Conservation (phyloP, 495 filamentous ascomycete species). For the Extremus antarcticus region DNA sequence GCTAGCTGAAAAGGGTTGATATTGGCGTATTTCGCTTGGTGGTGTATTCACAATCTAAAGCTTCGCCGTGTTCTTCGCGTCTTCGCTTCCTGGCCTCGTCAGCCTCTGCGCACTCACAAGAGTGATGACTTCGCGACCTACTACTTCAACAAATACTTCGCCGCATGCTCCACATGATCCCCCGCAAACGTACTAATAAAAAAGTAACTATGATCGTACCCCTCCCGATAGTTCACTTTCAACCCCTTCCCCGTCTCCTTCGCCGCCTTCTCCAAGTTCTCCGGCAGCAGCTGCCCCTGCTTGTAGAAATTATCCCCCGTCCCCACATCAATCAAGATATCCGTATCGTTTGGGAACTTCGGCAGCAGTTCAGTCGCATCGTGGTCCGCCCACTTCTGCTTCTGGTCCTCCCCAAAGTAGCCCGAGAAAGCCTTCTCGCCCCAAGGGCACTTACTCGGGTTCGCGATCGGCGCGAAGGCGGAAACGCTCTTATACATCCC, state of each 20-base stretch:
- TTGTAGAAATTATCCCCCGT: slow-evolving; percentile 95
- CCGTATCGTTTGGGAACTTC: slow-evolving; percentile 58
- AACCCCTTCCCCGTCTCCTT: slow-evolving; percentile 59
- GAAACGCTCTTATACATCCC: slow-evolving; percentile 77
- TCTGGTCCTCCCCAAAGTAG: slow-evolving; percentile 67
- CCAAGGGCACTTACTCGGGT: slow-evolving; percentile 80
- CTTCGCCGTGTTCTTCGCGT: slow-evolving; percentile 4
- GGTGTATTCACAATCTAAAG: too few relatives aligned
- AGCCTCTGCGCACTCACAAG: neutral
- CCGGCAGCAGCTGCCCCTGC: slow-evolving; percentile 79
- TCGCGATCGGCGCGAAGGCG: slow-evolving; percentile 86
- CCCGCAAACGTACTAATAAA: slow-evolving; percentile 82
- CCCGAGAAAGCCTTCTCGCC: slow-evolving; percentile 89
- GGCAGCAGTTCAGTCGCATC: slow-evolving; percentile 87
- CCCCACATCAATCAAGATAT: slow-evolving; percentile 77
- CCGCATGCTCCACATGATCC: slow-evolving; percentile 85
- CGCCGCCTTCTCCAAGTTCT: slow-evolving; percentile 78
- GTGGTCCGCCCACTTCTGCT: slow-evolving; percentile 69
- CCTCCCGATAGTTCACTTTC: slow-evolving; percentile 71
- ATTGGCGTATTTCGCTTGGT: too few relatives aligned
- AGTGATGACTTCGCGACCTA: slow-evolving; percentile 17
- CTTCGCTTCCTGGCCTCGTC: slow-evolving; percentile 14
- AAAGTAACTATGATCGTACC: slow-evolving; percentile 94
- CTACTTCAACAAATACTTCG: slow-evolving; percentile 63
- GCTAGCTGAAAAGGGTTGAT: too few relatives aligned